These are phyloP conservation scores for Toxicodendron radicans DNA, from an alignment of 345 rosid species.

Conservation along the genomic window DNA sequence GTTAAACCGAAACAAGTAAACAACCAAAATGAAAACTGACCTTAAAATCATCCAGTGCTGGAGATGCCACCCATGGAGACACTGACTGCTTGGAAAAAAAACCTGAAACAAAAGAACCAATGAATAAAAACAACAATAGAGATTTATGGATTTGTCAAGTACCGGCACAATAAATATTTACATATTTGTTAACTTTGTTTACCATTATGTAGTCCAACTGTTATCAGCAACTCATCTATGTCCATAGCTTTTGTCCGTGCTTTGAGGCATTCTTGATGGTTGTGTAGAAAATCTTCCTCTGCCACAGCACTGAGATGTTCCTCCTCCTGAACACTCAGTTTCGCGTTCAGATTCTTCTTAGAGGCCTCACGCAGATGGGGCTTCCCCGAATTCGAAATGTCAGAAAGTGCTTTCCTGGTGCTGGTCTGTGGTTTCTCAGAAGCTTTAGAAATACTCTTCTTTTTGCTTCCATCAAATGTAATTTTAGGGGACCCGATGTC, in stretches of 20 bases:
- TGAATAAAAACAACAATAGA: not conserved
- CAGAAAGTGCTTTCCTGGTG: constrained; percentile 53
- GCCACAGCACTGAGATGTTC: constrained; percentile 28
- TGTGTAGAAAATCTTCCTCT: constrained; percentile 47
- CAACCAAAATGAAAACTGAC: constrained; percentile 15
- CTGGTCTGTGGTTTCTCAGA: constrained; percentile 28
- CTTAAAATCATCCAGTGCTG: constrained; percentile 12
- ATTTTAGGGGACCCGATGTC: constrained; percentile 19
- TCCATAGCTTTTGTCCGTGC: constrained; percentile 33
- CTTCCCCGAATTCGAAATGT: constrained; percentile 55
- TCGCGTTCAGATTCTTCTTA: constrained; percentile 23
- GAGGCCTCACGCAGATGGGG: constrained; percentile 31
- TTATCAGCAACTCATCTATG: constrained; percentile 37
- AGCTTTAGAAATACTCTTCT: constrained; percentile 31
- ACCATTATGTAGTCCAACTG: constrained; percentile 42
- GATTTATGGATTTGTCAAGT: not conserved
- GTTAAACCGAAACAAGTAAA: too few species aligned
- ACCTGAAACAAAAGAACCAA: constrained; percentile 21
- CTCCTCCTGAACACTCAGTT: constrained; percentile 32
- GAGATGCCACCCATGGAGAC: constrained; percentile 3
- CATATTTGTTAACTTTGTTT: not conserved
- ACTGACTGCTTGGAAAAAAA: constrained; percentile 9
- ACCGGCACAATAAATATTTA: not conserved
- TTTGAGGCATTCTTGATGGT: constrained; percentile 56
- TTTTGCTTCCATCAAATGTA: constrained; percentile 33